These are phyloP conservation scores for Lactarius indigo DNA, from an alignment of 768 basidiomycete species.

Conservation along the genomic window DNA sequence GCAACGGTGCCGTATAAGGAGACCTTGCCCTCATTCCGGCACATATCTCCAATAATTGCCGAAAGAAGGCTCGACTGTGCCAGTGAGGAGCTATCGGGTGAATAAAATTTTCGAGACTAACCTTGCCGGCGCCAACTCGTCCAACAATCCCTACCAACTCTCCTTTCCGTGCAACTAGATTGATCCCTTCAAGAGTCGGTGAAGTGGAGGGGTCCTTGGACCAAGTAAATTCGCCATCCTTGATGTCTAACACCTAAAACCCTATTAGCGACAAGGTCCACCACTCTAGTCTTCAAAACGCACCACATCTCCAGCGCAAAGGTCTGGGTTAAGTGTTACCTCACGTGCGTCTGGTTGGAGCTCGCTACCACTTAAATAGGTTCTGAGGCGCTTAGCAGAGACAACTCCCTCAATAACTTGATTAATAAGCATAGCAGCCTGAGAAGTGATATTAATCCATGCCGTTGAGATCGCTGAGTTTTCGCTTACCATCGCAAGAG, in stretches of 20 bases:
- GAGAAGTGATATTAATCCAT: not conserved
- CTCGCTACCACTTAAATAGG: slow-evolving; percentile 75
- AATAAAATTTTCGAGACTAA: slow-evolving; percentile 30
- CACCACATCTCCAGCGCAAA: slow-evolving; percentile 61
- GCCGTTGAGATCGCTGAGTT: not conserved
- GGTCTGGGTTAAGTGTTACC: slow-evolving; percentile 39
- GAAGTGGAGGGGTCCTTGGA: slow-evolving; percentile 45
- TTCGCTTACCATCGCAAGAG: slow-evolving; percentile 67
- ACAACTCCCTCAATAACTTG: slow-evolving; percentile 86
- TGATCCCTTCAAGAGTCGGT: slow-evolving; percentile 72
- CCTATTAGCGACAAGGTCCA: not conserved
- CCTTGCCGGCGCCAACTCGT: slow-evolving; percentile 90
- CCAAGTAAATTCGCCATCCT: slow-evolving; percentile 83
- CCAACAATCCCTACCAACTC: slow-evolving; percentile 84
- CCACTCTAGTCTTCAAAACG: not conserved
- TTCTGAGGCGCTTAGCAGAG: slow-evolving; percentile 72
- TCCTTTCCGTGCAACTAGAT: slow-evolving; percentile 72
- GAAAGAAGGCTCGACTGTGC: slow-evolving; percentile 66
- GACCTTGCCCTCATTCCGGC: slow-evolving; percentile 67
- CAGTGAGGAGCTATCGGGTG: slow-evolving; percentile 10
- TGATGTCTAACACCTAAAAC: slow-evolving; percentile 59
- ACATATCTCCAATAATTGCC: slow-evolving; percentile 88
- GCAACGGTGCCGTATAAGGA: slow-evolving; percentile 65
- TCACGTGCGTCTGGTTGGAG: slow-evolving; percentile 76
- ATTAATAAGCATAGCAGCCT: slow-evolving; percentile 71